phyloP scores from a whole-genome alignment of 176 grass and related monocot species.

The Panicum miliaceum region DNA sequence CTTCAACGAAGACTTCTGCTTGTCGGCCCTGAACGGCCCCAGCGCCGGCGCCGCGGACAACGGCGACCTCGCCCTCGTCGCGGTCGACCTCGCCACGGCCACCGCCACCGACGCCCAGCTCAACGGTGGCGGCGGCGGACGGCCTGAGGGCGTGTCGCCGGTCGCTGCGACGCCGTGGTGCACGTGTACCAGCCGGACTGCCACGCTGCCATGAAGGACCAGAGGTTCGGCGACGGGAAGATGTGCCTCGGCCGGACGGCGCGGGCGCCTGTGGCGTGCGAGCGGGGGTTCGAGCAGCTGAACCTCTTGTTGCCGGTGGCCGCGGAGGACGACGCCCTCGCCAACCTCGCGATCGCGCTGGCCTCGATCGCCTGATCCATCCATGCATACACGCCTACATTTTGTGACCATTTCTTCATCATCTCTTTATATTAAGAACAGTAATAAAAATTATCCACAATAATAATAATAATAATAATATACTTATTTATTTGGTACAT shows the following conservation, averaged over 20 bases:
- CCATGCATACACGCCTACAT: no score
- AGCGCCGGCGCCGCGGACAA: not conserved
- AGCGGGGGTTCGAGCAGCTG: not conserved
- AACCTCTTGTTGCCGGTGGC: not conserved
- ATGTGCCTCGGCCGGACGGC: not conserved
- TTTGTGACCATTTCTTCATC: no score
- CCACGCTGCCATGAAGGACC: not conserved
- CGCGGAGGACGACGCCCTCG: not conserved
- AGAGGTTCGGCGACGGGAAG: not conserved
- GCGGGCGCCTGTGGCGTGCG: not conserved
- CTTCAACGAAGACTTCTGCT: not conserved
- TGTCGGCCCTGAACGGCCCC: not conserved
- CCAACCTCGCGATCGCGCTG: not conserved
- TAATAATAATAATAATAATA: no score
- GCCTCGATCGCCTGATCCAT: not conserved
- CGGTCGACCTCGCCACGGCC: not conserved
- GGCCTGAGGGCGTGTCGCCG: not conserved
- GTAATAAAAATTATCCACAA: no score
- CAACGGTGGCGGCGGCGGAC: no score
- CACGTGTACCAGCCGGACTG: not conserved
- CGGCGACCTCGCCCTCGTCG: not conserved
- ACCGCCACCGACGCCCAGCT: not conserved
- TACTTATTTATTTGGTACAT: no score
- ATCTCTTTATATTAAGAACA: no score
- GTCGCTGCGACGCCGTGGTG: not conserved